Conservation (phyloP, 2,329 filamentous ascomycete genomes). For the Fusarium humuli region DNA sequence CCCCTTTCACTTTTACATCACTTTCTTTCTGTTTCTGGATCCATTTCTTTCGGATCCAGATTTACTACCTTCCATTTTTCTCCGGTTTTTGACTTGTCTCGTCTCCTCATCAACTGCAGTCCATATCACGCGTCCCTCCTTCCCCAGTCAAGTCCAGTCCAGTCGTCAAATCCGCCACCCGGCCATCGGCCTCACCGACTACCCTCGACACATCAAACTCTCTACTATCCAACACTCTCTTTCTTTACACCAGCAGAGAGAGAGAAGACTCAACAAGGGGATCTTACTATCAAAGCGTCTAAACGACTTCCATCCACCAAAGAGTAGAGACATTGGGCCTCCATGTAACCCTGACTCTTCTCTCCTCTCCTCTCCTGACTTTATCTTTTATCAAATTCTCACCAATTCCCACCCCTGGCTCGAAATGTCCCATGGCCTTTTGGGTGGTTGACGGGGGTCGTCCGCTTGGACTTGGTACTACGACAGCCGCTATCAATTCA, state of each 20-base stretch:
- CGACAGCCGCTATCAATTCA: slow-evolving; percentile 35
- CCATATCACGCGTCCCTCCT: slow-evolving; percentile 24
- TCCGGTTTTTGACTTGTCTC: background rate
- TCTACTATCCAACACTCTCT: background rate
- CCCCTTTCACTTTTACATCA: background rate
- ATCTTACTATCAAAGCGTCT: background rate
- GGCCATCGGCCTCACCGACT: slow-evolving; percentile 38
- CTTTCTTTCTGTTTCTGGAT: slow-evolving; percentile 15
- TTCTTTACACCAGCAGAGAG: background rate
- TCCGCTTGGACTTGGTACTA: slow-evolving; percentile 47
- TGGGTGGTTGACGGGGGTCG: slow-evolving; percentile 53
- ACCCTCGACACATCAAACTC: slow-evolving; percentile 14
- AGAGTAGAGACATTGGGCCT: background rate
- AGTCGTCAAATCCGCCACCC: slow-evolving; percentile 37
- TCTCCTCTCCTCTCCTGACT: slow-evolving; percentile 10
- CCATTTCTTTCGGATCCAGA: slow-evolving; percentile 20
- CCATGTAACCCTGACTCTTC: slow-evolving; percentile 29
- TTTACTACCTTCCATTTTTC: slow-evolving; percentile 14
- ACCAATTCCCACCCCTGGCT: slow-evolving; percentile 28
- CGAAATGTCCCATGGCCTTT: slow-evolving; percentile 55
- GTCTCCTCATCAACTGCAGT: slow-evolving; percentile 26
- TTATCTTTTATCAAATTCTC: slow-evolving; percentile 27
- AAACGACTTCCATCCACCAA: background rate
- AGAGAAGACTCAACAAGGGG: background rate
- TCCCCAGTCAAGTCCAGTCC: background rate